phyloP scores from a whole-genome alignment of 2,329 filamentous ascomycete species.

The Aureobasidium sp. region DNA sequence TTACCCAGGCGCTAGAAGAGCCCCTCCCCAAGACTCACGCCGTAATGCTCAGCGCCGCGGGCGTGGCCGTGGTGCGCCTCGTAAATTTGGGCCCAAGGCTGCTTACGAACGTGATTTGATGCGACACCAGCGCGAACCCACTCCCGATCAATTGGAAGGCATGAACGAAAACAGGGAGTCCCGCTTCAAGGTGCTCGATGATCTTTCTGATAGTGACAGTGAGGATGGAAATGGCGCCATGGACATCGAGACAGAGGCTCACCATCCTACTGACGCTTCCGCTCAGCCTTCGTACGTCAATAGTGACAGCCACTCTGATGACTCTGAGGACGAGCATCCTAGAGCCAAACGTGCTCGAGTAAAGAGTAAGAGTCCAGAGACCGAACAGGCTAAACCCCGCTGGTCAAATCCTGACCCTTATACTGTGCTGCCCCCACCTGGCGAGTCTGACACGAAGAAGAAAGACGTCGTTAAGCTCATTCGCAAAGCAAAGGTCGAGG shows the following conservation, averaged over 20 bases:
- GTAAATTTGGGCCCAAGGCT: conserved; percentile 24
- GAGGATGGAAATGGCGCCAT: conserved; percentile 28
- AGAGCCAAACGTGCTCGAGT: conserved; percentile 27
- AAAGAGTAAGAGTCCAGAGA: conserved; percentile 17
- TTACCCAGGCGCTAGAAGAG: conserved; percentile 11
- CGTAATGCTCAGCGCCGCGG: background rate
- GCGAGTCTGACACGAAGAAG: conserved; percentile 66
- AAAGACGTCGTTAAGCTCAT: conserved; percentile 87
- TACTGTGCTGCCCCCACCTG: conserved; percentile 73
- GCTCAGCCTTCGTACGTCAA: background rate
- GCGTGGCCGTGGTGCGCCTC: background rate
- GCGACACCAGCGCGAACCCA: conserved; percentile 33
- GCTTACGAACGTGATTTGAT: conserved; percentile 41
- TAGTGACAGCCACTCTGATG: conserved; percentile 14
- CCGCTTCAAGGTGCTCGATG: conserved; percentile 35
- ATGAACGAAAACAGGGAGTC: conserved; percentile 33
- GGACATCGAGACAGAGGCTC: conserved; percentile 13
- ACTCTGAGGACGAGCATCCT: conserved; percentile 22
- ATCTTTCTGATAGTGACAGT: conserved; percentile 35
- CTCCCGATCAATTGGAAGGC: conserved; percentile 40
- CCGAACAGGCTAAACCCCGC: conserved; percentile 49
- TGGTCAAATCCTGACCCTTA: conserved; percentile 98
- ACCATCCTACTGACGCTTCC: background rate
- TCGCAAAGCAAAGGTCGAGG: conserved; percentile 72
- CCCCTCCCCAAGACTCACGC: conserved; percentile 2